Evolutionary conservation across 805 yeast species (phyloP).

Genomic region (Yarrowia phangngaensis): DNA sequence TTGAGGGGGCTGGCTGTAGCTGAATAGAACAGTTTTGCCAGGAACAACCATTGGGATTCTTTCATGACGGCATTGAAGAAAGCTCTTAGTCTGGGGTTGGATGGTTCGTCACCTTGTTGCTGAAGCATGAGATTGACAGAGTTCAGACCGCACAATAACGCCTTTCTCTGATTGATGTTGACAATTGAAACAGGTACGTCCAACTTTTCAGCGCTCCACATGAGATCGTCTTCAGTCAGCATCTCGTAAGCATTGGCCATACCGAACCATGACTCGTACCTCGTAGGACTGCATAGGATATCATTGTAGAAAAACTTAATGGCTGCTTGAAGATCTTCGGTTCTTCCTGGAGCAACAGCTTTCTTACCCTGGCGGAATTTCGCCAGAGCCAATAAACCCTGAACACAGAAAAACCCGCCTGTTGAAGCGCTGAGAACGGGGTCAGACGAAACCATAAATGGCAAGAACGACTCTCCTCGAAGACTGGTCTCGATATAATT

Average conservation of each 20-base stretch:
- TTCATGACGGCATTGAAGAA: slow-evolving; percentile 27
- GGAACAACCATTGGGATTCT: slow-evolving; percentile 50
- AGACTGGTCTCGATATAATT: slow-evolving; percentile 30
- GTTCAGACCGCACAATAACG: slow-evolving; percentile 71
- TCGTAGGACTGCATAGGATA: slow-evolving; percentile 56
- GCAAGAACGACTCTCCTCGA: slow-evolving; percentile 30
- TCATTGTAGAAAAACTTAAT: slow-evolving; percentile 64
- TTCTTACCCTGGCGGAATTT: slow-evolving; percentile 68
- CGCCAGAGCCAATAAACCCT: slow-evolving; percentile 66
- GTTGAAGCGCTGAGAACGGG: slow-evolving; percentile 42
- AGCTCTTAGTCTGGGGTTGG: slow-evolving; percentile 8
- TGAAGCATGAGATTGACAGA: slow-evolving; percentile 50
- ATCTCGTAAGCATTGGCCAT: slow-evolving; percentile 75
- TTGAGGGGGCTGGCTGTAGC: slow-evolving; percentile 38
- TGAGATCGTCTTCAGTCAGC: slow-evolving; percentile 80
- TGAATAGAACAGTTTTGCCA: slow-evolving; percentile 53
- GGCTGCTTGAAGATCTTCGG: slow-evolving; percentile 75
- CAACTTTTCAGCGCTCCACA: slow-evolving; percentile 87
- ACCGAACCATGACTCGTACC: slow-evolving; percentile 83
- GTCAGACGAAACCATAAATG: slow-evolving; percentile 32
- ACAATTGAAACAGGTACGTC: slow-evolving; percentile 42
- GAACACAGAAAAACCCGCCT: slow-evolving; percentile 63
- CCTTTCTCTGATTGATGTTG: slow-evolving; percentile 66
- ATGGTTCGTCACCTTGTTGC: slow-evolving; percentile 18
- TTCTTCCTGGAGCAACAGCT: slow-evolving; percentile 66